Evolutionary conservation across 1,284 basidiomycete genomes (phyloP).

Genomic region (Cronartium quercuum): DNA sequence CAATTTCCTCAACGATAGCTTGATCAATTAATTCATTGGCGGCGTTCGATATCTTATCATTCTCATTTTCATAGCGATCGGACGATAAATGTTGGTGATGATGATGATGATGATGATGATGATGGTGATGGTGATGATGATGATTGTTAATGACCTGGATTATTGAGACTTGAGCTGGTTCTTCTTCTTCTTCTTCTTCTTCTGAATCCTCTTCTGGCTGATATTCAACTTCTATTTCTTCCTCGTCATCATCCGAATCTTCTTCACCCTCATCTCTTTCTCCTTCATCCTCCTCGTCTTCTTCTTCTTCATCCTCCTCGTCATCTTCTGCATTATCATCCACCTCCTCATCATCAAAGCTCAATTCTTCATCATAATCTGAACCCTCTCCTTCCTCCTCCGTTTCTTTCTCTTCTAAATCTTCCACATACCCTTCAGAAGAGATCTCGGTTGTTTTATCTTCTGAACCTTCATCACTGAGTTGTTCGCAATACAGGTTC

Average conservation of each 20-base stretch:
- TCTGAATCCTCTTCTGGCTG: background rate
- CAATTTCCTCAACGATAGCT: background rate
- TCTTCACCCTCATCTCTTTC: too few species aligned
- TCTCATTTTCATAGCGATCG: background rate
- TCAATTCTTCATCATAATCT: background rate
- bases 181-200: background rate
- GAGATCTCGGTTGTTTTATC: background rate
- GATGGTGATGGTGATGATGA: background rate
- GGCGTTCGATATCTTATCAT: background rate
- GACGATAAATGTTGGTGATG: background rate
- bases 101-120: background rate
- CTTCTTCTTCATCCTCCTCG: background rate
- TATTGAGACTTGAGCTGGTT: background rate
- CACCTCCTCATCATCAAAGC: background rate
- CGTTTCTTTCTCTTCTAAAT: background rate
- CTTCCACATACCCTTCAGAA: background rate
- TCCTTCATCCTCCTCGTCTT: background rate
- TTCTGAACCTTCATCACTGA: background rate
- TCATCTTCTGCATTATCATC: background rate
- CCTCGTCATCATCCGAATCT: too few species aligned
- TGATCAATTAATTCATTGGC: background rate
- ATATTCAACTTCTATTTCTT: background rate
- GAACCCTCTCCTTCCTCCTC: background rate
- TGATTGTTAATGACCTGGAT: background rate
- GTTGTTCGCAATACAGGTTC: slow-evolving; percentile 5